Base-by-base conservation (phyloP, 306 rosid species). In the Fragaria nilgerrensis region DNA sequence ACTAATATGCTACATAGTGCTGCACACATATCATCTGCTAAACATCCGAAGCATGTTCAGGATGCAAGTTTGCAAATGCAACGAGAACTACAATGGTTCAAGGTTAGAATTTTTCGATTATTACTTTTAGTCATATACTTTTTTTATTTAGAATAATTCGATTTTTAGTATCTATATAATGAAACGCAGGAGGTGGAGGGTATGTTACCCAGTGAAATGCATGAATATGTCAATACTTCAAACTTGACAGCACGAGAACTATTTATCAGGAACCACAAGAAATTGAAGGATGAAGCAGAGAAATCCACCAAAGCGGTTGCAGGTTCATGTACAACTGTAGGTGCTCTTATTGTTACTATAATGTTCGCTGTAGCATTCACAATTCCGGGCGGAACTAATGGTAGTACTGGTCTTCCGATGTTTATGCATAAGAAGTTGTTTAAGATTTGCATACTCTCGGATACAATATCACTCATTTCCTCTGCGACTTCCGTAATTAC, bases 351-450 rank as follows among this genome's bases (percentile, higher is more conserved):
- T 0, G 65, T 87, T 0, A 86, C 89, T 0, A 85, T 81, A 0
- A 86, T 86, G 25, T 82, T 88, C 17, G 16, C 89, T 25, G 85
- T 85, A 58, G 65, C 65, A 58, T 75, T 82, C 63, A 84, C 72
- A 0, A 16, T 76, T 16, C 88, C 88, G 0, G 90, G 90, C 7
- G 87, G 87, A 1, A 82, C 4, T 48, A 5, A 80, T 15, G 75
- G 76, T 9, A 2, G 16, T 0, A 50, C 70, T 49, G 0, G 79
- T 36, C 16, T 45, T 4, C 29, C 79, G 20, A 5, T 2, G 75
- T 45, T 71, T 2, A 5, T 44, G 10, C 11, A 22, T 7, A 27
- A 27, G 0, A 71, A 23, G n/a, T 0, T 25, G 29, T 71, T 71
- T 8, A 71, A 0, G 5, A 1, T 76, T 16, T 87, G 82, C 56